Evolutionary conservation across 169 alveolate genomes (phyloP), one percentile per base, ranked within the genome.

Genomic region (Amoebophrya sp.): DNA sequence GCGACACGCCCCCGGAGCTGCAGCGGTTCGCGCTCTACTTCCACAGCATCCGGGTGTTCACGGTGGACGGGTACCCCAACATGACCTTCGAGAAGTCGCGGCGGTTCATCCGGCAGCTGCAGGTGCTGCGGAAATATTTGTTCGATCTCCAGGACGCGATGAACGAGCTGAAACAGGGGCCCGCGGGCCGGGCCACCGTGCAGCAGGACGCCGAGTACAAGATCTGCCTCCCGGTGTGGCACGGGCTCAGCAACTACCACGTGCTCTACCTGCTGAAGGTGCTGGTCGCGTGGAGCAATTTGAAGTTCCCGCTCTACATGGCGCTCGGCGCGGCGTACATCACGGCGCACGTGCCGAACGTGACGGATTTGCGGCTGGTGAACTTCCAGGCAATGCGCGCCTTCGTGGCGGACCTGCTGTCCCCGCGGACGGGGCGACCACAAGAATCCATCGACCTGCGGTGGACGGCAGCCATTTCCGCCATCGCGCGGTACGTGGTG

Each of bases 321-420:
- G 78, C 78, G 10, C 78, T 58, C 78, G 78, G 78, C 7, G 78
- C 78, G 78, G 78, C 78, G 78, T 58, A 58, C 78, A 58, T 58
- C 4, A 23, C 78, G 7, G 78, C 78, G 29, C 78, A 58, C 78
- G 34, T 58, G 2, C 78, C 78, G 10, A 58, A 58, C 78, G 78
- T 58, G 78, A 2, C 78, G 29, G 34, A 58, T 58, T n/a, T 58
- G 78, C 26, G 78, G 29, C 23, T 58, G 38, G 78, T 58, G 23
- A 58, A 58, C 78, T 58, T 58, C 78, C 78, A 58, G 23, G 26
- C 5, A 2, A 58, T 58, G 78, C 78, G 78, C 78, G 78, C 78
- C 7, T n/a, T 58, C 5, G 78, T 58, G 34, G 78, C 78, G 78
- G 78, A 58, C 34, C 23, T 58, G 78, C 78, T 58, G 4, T 16